A percentile compares a stretch with the other conserved stretches of the same genome.
These are phyloP conservation scores for Stentor coeruleus DNA, from an alignment of 73 alveolate genomes.

Conservation along the genomic window DNA sequence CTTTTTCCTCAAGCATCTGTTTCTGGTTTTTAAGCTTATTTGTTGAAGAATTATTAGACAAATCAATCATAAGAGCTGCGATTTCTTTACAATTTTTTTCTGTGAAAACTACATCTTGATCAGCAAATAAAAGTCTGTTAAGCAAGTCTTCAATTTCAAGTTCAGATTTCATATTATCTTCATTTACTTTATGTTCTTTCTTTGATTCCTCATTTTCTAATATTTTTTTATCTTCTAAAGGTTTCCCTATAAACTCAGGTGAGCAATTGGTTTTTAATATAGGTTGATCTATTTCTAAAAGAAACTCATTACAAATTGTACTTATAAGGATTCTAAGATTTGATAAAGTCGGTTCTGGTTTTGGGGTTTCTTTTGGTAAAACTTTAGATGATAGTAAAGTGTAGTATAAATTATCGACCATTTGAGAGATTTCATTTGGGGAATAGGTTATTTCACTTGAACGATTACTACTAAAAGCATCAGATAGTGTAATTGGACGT, in stretches of 20 bases:
- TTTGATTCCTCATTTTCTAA: not conserved
- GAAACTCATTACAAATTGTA: not conserved
- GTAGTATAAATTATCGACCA: not conserved
- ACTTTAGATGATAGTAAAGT: not conserved
- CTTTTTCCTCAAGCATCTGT: not conserved
- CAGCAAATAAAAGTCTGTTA: not conserved
- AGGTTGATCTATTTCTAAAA: not conserved
- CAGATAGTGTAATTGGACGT: not conserved
- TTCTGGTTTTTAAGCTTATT: not conserved
- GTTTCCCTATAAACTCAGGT: no score
- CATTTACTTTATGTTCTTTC: not conserved
- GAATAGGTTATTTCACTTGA: not conserved
- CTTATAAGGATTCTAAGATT: not conserved
- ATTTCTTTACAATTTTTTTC: not conserved
- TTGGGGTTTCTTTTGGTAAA: not conserved
- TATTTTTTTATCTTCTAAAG: no score
- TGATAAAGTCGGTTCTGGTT: not conserved
- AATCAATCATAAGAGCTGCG: not conserved
- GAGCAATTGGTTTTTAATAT: not conserved
- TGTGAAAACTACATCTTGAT: not conserved
- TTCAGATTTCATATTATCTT: no score
- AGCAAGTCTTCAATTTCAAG: not conserved
- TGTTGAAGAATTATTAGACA: not conserved
- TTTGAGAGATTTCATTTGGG: not conserved
- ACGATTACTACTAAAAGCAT: not conserved